Percentiles rank a stretch among this genome's conserved stretches.
These are phyloP conservation scores for Cladosporium halotolerans DNA, from an alignment of 2,329 filamentous ascomycete genomes.

Conservation along the genomic window DNA sequence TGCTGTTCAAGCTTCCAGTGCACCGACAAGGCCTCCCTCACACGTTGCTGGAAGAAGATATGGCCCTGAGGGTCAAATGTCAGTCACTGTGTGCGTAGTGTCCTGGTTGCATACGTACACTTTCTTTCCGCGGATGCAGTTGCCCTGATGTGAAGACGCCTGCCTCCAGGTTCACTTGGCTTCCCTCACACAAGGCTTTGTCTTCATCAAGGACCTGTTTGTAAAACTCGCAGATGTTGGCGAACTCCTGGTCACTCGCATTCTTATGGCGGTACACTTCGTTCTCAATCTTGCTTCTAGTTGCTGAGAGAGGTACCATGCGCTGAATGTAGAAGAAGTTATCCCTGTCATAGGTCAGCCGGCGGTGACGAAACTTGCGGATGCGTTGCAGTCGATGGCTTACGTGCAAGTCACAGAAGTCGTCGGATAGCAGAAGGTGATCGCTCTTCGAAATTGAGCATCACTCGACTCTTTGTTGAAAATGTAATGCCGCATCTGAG, in stretches of 20 bases:
- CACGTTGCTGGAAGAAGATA: slow-evolving; percentile 13
- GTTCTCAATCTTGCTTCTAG: slow-evolving; percentile 41
- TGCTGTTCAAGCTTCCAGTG: slow-evolving; percentile 25
- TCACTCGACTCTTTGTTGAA: slow-evolving; percentile 6
- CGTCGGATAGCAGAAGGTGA: slow-evolving; percentile 10
- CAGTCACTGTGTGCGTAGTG: background rate
- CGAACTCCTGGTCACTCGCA: slow-evolving; percentile 42
- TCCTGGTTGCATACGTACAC: background rate
- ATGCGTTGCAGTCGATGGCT: background rate
- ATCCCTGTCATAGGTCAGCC: background rate
- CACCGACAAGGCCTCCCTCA: slow-evolving; percentile 19
- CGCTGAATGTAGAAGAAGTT: slow-evolving; percentile 46
- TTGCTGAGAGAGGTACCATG: slow-evolving; percentile 33
- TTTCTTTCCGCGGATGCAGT: slow-evolving; percentile 42
- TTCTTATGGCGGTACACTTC: slow-evolving; percentile 41
- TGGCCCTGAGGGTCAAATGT: background rate
- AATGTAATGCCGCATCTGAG: slow-evolving; percentile 9
- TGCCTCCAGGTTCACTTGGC: slow-evolving; percentile 52
- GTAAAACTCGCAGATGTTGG: slow-evolving; percentile 38
- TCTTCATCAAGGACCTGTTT: slow-evolving; percentile 56
- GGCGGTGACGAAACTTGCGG: background rate
- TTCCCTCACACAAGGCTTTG: slow-evolving; percentile 51
- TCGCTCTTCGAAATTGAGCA: slow-evolving; percentile 8
- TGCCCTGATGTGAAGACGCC: slow-evolving; percentile 55
- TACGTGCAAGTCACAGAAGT: slow-evolving; percentile 10